These are phyloP conservation scores for Candida multigemmis DNA, from an alignment of 805 yeast genomes.

Conservation along the genomic window DNA sequence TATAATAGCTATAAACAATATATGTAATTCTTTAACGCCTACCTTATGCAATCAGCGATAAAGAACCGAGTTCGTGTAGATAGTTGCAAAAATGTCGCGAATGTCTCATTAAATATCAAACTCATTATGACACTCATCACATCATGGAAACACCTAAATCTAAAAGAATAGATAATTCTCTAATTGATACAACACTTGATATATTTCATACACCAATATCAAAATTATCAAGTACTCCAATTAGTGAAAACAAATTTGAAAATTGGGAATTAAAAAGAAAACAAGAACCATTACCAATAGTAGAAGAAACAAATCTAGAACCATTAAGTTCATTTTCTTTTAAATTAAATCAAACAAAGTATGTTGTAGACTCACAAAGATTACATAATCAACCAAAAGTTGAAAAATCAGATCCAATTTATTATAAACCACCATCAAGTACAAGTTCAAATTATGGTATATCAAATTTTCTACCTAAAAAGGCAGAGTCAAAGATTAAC, in stretches of 20 bases:
- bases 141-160: too few species aligned
- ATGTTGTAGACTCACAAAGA: neutral
- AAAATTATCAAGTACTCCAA: neutral
- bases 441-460: slow-evolving; percentile 9
- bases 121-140: too few species aligned
- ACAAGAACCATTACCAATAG: neutral
- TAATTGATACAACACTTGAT: too few species aligned
- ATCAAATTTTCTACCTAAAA: neutral
- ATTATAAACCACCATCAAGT: slow-evolving; percentile 22
- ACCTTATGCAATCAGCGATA: too few species aligned
- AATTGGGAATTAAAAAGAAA: neutral
- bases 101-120: too few species aligned
- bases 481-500: neutral
- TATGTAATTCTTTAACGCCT: too few species aligned
- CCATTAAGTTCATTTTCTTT: neutral
- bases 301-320: neutral
- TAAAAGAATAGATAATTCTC: neutral
- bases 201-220: neutral
- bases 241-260: neutral
- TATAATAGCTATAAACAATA: too few species aligned
- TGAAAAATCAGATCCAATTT: slow-evolving; percentile 11
- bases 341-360: neutral
- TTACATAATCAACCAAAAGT: neutral
- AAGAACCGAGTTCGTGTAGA: too few species aligned
- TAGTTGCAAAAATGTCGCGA: too few species aligned